A percentile compares a stretch with the other conserved stretches of the same genome.
Conservation (phyloP, 2,329 filamentous ascomycete genomes). For the Cladophialophora yegresii region DNA sequence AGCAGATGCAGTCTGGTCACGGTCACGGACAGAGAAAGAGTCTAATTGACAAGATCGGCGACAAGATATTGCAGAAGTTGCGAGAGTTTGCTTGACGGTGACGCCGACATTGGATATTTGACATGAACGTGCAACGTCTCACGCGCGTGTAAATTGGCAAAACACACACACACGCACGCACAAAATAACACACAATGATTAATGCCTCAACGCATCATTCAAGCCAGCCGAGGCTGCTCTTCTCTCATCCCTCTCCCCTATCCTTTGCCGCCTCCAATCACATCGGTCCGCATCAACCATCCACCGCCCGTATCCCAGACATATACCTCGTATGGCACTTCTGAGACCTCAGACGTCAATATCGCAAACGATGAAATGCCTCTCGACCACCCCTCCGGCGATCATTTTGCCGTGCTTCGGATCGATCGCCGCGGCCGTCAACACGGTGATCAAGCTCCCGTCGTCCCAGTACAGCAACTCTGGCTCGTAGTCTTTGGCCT, state of each 20-base stretch:
- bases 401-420: constrained; percentile 17
- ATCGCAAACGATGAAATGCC: constrained; percentile 29
- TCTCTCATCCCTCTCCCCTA: background rate
- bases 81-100: background rate
- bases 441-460: constrained; percentile 23
- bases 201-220: background rate
- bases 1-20: background rate
- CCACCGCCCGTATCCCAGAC: background rate
- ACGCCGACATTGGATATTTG: background rate
- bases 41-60: constrained; percentile 10
- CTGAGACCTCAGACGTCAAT: constrained; percentile 6
- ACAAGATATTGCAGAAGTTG: background rate
- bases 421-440: constrained; percentile 28
- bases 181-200: too few relatives aligned
- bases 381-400: constrained; percentile 27
- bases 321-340: background rate
- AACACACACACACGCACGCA: background rate
- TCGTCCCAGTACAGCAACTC: constrained; percentile 31
- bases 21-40: background rate
- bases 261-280: background rate
- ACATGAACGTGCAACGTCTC: background rate
- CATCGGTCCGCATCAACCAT: background rate
- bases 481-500: constrained; percentile 25
- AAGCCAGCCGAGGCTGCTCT: too few relatives aligned
- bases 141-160: too few relatives aligned